These are phyloP conservation scores for Theileria orientalis DNA, from an alignment of 169 alveolate species.

Conservation along the genomic window DNA sequence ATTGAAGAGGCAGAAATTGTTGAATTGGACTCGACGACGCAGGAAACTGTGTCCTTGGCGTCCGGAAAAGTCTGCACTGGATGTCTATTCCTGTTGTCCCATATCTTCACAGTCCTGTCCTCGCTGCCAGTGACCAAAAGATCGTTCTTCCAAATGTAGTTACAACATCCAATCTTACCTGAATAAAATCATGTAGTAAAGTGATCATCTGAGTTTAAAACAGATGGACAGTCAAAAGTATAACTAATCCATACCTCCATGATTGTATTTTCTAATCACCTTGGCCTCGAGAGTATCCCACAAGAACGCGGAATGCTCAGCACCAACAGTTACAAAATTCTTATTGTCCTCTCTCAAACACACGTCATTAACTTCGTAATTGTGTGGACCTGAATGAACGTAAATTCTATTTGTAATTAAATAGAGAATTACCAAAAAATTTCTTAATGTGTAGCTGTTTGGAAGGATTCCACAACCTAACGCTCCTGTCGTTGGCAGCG, in stretches of 20 bases:
- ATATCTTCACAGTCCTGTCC: constrained; percentile 69
- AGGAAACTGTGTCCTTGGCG: constrained; percentile 67
- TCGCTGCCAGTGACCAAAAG: constrained; percentile 76
- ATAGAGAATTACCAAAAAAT: constrained; percentile 54
- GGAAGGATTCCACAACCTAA: constrained; percentile 78
- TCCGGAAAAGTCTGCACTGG: constrained; percentile 71
- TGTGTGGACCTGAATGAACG: constrained; percentile 69
- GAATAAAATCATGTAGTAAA: neutral
- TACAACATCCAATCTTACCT: constrained; percentile 55
- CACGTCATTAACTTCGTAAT: constrained; percentile 75
- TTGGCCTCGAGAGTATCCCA: constrained; percentile 79
- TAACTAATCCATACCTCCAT: constrained; percentile 60
- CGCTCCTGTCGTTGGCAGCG: constrained; percentile 75
- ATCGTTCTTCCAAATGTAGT: constrained; percentile 27
- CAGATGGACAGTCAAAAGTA: neutral
- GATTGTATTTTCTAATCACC: constrained; percentile 72
- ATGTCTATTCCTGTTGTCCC: constrained; percentile 71
- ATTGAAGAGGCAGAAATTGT: constrained; percentile 64
- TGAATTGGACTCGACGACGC: constrained; percentile 32
- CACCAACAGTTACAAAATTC: constrained; percentile 79
- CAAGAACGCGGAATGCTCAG: constrained; percentile 70
- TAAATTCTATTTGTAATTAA: neutral
- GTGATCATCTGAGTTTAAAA: neutral
- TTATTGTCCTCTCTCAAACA: constrained; percentile 70
- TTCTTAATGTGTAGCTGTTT: constrained; percentile 68